These are phyloP conservation scores for Takashimella tepidaria DNA, from an alignment of 1,284 basidiomycete genomes.

Conservation along the genomic window DNA sequence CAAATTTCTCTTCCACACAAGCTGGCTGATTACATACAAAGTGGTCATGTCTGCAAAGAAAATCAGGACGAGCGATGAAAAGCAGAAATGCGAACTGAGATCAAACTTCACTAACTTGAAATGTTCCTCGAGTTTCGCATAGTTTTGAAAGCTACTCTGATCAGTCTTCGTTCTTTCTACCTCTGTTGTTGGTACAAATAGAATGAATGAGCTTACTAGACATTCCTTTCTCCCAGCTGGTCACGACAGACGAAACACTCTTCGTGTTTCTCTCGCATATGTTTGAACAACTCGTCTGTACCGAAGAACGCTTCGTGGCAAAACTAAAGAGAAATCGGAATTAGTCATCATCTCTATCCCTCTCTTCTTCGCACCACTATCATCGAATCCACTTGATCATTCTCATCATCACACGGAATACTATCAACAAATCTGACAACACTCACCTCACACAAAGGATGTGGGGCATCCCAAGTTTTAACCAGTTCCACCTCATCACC, in stretches of 20 bases:
- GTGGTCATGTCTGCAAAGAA: constrained; percentile 54
- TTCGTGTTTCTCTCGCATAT: constrained; percentile 91
- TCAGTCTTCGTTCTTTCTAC: too few relatives aligned
- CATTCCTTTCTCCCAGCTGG: constrained; percentile 66
- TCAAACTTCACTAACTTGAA: constrained; percentile 30
- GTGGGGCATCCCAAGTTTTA: constrained; percentile 44
- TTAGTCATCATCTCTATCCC: constrained; percentile 54
- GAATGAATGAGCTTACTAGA: constrained; percentile 64
- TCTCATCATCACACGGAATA: too few relatives aligned
- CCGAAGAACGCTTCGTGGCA: constrained; percentile 85
- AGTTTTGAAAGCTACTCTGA: constrained; percentile 68
- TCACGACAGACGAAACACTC: constrained; percentile 91
- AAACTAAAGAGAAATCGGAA: constrained; percentile 62
- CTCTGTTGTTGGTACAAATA: constrained; percentile 2
- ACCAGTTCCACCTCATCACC: constrained; percentile 43
- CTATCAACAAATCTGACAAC: constrained; percentile 21
- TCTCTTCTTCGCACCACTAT: too few relatives aligned
- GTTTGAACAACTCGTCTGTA: constrained; percentile 86
- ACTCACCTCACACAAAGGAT: constrained; percentile 52
- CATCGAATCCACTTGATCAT: too few relatives aligned
- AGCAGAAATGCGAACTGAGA: too few relatives aligned
- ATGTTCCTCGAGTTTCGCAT: constrained; percentile 60
- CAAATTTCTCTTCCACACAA: constrained; percentile 85
- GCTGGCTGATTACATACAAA: constrained; percentile 67
- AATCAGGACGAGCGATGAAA: constrained; percentile 4